Conservation (phyloP, 2,329 filamentous ascomycete genomes). For the Epicoccum sorghinum region DNA sequence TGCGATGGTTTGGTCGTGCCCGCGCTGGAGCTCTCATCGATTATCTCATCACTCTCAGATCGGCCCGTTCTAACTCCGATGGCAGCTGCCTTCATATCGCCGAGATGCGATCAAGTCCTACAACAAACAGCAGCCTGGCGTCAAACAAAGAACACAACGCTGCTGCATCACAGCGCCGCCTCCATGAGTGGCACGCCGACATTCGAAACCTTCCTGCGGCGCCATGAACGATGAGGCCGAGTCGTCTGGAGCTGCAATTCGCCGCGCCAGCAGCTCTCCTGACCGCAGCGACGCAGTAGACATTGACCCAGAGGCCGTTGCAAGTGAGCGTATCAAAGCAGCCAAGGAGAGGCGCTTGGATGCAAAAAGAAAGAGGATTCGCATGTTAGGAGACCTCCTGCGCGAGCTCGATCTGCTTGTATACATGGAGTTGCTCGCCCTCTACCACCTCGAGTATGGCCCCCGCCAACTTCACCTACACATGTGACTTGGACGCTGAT, state of each 20-base stretch:
- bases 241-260: constrained; percentile 40
- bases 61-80: constrained; percentile 12
- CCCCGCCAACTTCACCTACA: constrained; percentile 9
- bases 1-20: constrained; percentile 8
- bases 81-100: constrained; percentile 3
- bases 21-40: constrained; percentile 33
- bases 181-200: constrained; percentile 34
- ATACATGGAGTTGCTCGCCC: constrained; percentile 65
- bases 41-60: constrained; percentile 45
- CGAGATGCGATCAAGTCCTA: neutral
- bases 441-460: constrained; percentile 69
- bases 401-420: constrained; percentile 64
- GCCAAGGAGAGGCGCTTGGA: constrained; percentile 38
- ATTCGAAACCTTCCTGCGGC: constrained; percentile 21
- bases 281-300: constrained; percentile 22
- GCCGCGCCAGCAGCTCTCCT: constrained; percentile 22
- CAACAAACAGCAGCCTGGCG: constrained; percentile 19
- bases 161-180: constrained; percentile 21
- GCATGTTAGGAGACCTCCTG: constrained; percentile 60
- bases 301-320: constrained; percentile 28
- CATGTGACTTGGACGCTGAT: constrained; percentile 10
- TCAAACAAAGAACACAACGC: constrained; percentile 3
- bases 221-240: constrained; percentile 50
- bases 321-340: constrained; percentile 25
- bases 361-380: constrained; percentile 45